Base-by-base conservation (phyloP, 768 basidiomycete species). In the Sporobolomyces phaffii region DNA sequence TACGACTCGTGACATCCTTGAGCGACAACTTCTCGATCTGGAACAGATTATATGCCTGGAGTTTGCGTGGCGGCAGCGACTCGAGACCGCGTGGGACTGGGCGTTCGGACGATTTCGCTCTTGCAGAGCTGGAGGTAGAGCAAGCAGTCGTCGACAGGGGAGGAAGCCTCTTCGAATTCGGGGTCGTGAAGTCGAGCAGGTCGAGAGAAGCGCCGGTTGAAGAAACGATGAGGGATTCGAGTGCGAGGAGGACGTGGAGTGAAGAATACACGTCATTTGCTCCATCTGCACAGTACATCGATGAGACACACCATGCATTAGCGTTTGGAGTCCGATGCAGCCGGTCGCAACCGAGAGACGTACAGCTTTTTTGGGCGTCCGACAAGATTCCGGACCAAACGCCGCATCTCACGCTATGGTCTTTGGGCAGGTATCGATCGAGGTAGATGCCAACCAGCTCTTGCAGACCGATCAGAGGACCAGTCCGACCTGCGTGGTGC, bases 241-340 rank as follows among this genome's bases (percentile, higher is more conserved):
- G 64, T 18, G 48, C 51, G 14, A 34, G 5, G 49, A 52, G 48
- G 22, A 68, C 40, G 9, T 61, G 60, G 17, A 70, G 54, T 10
- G 64, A 62, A 14, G 69, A 65, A 45, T 62, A 70, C 49, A 70
- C 69, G 38, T 70, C 69, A 56, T 70, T 70, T 15, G 64, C 69
- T 22, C 49, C 69, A 22, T 70, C 69, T 70, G n/a, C n/a, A n/a
- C n/a, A n/a, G n/a, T n/a, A n/a, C n/a, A n/a, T n/a, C n/a, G n/a
- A n/a, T n/a, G n/a, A n/a, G n/a, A n/a, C n/a, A n/a, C n/a, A n/a
- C n/a, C n/a, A n/a, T n/a, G n/a, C n/a, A n/a, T n/a, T n/a, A n/a
- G n/a, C n/a, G n/a, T n/a, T n/a, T n/a, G n/a, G 22, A 15, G 5
- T 26, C 24, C 20, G 52, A 45, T 45, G 54, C 29, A 20, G 4